Base-by-base conservation (phyloP, 2,329 filamentous ascomycete species). In the Nannizziopsis arthrosporioides region DNA sequence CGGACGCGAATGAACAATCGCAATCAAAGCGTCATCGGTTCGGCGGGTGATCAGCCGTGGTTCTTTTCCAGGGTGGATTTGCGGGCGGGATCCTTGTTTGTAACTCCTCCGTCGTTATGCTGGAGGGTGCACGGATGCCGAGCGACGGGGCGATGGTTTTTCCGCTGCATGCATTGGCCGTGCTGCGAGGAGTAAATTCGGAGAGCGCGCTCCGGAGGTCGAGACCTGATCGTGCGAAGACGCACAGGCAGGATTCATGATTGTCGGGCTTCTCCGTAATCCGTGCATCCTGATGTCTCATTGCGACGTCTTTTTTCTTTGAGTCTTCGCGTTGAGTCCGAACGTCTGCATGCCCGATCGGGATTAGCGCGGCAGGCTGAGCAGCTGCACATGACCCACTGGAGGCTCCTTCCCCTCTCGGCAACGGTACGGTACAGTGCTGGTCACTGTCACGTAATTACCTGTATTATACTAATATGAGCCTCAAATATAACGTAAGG, bases 1-100 rank as follows among this genome's bases (percentile, higher is more conserved):
- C 22, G 22, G 22, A 27, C 22, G 22, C 22, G 22, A 27, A 27
- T 27, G 22, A 27, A 7, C 22, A 27, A 27, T 27, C 22, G 22
- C 22, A 27, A 27, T 27, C 14, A 44, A 37, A n/a, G 14, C 10
- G 11, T 12, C 38, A 30, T 12, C 38, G 43, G 43, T 15, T 38
- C 35, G 43, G n/a, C 43, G 43, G 43, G 15, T 46, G 43, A 46
- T 46, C 43, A 39, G 15, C 43, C 42, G 39, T 46, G 43, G 34
- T 37, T 38, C 19, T 14, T 14, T 44, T 37, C 9, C 27, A 22
- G 22, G 22, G 22, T 27, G 22, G 22, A 4, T 27, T 27, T 27
- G 22, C 22, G 22, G 22, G 22, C 22, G 3, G 22, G 22, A 27
- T 27, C 22, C 22, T 7, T 27, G 22, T 27, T 27, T 27, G 22